Evolutionary conservation across 805 yeast species (phyloP), one percentile per base, ranked within the genome.

Genomic region (Lachancea waltii): DNA sequence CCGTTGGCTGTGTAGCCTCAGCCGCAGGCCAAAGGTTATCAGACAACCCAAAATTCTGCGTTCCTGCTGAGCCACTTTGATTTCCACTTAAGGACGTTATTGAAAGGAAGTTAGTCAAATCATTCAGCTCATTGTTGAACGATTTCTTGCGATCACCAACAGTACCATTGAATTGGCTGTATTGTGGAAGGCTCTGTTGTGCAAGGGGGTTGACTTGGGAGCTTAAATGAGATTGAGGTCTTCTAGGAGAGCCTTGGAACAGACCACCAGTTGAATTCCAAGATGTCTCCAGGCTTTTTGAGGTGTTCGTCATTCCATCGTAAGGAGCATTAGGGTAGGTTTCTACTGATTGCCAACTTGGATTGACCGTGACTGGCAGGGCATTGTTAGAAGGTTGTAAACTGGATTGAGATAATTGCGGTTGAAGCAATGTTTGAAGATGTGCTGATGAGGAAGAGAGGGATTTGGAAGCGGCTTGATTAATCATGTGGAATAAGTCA

Each of bases 401-500:
- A 15, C 14, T 18, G 17, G 41, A 4, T 8, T 17, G 33, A 3
- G 32, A 11, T 11, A 21, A 19, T 25, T 32, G 41, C 4, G 31
- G 33, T 10, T 27, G 47, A 29, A 50, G 36, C 26, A 50, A 34
- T 16, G 40, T 43, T 13, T 50, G 50, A 23, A 53, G 19, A 24
- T 45, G 45, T 0, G 57, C 45, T 3, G 56, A 48, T 5, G 57
- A 49, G 3, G 45, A 16, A 3, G 53, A 40, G 3, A 39, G 29
- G 5, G 58, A 42, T 30, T 50, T 45, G 9, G 56, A 49, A n/a
- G 51, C 47, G 0, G 50, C 62, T 11, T 58, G 48, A 38, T 50
- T 56, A 3, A 56, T 48, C 48, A 58, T 50, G 19, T 46, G 48
- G 24, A 51, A 43, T 11, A 56, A 47, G 20, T 56, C 60, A 26